phyloP scores from a whole-genome alignment of 2,329 filamentous ascomycete species.

The Hortaea werneckii region DNA sequence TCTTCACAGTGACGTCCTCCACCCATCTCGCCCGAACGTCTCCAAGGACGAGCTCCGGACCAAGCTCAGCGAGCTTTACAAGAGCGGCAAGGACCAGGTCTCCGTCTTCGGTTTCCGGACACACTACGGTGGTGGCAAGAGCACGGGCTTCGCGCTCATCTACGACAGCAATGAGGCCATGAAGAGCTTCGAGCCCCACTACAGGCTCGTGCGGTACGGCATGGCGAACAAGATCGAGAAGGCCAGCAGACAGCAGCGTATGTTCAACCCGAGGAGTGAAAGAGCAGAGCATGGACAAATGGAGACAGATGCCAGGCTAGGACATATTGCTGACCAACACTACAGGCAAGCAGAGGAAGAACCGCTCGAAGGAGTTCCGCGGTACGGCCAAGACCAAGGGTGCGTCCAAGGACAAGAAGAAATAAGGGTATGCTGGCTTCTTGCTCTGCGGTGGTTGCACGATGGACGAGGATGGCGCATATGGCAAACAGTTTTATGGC shows the following conservation, averaged over 20 bases:
- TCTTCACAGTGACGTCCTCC: conserved; percentile 81
- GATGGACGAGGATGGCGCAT: conserved; percentile 1
- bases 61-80: conserved; percentile 94
- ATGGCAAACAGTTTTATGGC: conserved; percentile 1
- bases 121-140: conserved; percentile 99
- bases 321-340: conserved; percentile 8
- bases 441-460: conserved; percentile 3
- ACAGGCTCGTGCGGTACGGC: conserved; percentile 91
- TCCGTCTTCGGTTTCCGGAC: conserved; percentile 97
- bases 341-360: conserved; percentile 99
- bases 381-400: conserved; percentile 98
- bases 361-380: conserved; percentile 96
- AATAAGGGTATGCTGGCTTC: conserved; percentile 22
- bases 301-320: neutral
- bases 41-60: conserved; percentile 96
- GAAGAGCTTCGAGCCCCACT: conserved; percentile 99
- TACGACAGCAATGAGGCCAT: conserved; percentile 97
- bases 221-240: conserved; percentile 92
- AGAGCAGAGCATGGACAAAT: conserved; percentile 19
- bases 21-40: conserved; percentile 96
- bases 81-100: conserved; percentile 94
- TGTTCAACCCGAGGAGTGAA: conserved; percentile 36
- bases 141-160: conserved; percentile 94
- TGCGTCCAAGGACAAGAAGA: conserved; percentile 67
- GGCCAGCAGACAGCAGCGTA: conserved; percentile 97